Percentiles rank a stretch among this genome's conserved stretches.
Conservation (phyloP, 306 rosid genomes). For the Lablab purpureus region DNA sequence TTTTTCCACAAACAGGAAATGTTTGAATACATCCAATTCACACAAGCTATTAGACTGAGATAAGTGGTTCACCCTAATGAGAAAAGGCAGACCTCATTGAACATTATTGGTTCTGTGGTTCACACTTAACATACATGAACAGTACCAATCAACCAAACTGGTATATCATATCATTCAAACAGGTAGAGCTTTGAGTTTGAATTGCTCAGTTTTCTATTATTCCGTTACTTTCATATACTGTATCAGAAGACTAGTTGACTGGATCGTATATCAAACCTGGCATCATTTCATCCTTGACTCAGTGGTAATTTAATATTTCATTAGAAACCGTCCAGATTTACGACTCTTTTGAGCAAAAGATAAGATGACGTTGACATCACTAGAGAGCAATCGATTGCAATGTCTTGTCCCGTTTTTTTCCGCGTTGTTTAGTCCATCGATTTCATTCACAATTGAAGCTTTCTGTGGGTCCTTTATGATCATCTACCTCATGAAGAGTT, state of each 20-base stretch:
- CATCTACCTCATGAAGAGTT: slow-evolving; percentile 32
- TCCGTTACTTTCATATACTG: slow-evolving; percentile 41
- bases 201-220: slow-evolving; percentile 4
- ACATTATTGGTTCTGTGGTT: not conserved
- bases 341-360: slow-evolving; percentile 52
- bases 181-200: not conserved
- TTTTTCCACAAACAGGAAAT: too few relatives aligned
- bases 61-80: not conserved
- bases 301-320: slow-evolving; percentile 15
- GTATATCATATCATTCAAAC: slow-evolving; percentile 41
- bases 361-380: slow-evolving; percentile 53
- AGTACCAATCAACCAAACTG: slow-evolving; percentile 49
- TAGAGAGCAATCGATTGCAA: slow-evolving; percentile 42
- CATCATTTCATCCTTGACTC: slow-evolving; percentile 57
- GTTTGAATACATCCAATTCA: not conserved
- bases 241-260: slow-evolving; percentile 62
- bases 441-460: slow-evolving; percentile 44
- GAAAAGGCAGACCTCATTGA: not conserved
- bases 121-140: slow-evolving; percentile 18
- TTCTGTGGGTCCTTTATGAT: slow-evolving; percentile 31
- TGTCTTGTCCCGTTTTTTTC: slow-evolving; percentile 45
- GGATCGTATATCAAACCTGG: slow-evolving; percentile 40
- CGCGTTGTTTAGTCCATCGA: slow-evolving; percentile 39
- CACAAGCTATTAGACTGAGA: not conserved
- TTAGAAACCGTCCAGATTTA: slow-evolving; percentile 53